Conservation (phyloP, 2,329 filamentous ascomycete species). For the Colletotrichum sojae region DNA sequence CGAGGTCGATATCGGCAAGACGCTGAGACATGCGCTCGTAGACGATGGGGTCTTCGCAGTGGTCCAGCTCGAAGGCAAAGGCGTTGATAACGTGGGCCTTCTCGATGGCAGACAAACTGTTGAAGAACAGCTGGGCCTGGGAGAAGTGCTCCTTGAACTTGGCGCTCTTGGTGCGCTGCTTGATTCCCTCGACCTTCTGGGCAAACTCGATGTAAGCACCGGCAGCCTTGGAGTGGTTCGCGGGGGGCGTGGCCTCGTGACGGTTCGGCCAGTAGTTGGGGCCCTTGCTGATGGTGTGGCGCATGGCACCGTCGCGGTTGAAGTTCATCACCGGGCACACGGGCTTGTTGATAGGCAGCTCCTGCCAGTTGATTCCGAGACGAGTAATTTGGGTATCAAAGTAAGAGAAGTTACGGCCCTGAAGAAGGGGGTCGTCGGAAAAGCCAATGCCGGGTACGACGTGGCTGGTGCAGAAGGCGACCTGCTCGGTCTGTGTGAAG, state of each 20-base stretch:
- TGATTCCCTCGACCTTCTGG: slow-evolving; percentile 77
- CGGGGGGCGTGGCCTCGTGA: slow-evolving; percentile 74
- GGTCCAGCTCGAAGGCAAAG: slow-evolving; percentile 81
- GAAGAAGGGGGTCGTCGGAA: slow-evolving; percentile 80
- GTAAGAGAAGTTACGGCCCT: slow-evolving; percentile 80
- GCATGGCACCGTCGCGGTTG: slow-evolving; percentile 80
- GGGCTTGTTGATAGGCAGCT: slow-evolving; percentile 83
- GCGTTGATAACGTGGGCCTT: slow-evolving; percentile 73
- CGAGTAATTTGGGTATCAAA: slow-evolving; percentile 79
- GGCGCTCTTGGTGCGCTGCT: slow-evolving; percentile 75
- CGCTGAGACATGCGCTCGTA: slow-evolving; percentile 79
- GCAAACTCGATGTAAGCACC: slow-evolving; percentile 80
- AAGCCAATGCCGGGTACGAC: slow-evolving; percentile 84
- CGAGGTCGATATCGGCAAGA: slow-evolving; percentile 79
- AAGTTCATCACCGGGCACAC: slow-evolving; percentile 82
- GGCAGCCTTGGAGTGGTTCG: slow-evolving; percentile 64
- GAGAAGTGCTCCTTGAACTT: slow-evolving; percentile 86
- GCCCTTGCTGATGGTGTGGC: slow-evolving; percentile 81
- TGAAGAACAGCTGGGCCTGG: slow-evolving; percentile 88
- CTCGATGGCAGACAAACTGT: slow-evolving; percentile 78
- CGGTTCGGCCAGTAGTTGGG: slow-evolving; percentile 88
- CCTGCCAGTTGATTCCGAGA: slow-evolving; percentile 81
- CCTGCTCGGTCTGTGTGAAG: slow-evolving; percentile 87
- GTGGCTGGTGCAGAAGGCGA: slow-evolving; percentile 86
- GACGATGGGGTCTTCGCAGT: slow-evolving; percentile 84